phyloP scores from a whole-genome alignment of 176 grass and related monocot species.

The Themeda triandra region DNA sequence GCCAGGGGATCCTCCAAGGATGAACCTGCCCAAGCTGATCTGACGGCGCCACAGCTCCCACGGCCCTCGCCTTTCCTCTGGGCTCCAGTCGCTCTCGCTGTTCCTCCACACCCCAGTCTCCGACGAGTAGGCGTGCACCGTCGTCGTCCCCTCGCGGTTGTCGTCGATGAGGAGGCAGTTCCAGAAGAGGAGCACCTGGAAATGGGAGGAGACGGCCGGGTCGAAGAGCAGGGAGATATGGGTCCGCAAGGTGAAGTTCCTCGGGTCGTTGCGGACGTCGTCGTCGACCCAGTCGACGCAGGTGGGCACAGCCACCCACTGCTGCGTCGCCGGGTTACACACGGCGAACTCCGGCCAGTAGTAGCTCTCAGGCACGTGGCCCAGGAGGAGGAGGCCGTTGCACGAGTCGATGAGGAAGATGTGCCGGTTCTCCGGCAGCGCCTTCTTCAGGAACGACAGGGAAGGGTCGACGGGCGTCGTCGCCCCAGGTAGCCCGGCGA shows the following conservation, averaged over 20 bases:
- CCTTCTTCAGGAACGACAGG: not conserved
- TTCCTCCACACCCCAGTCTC: not conserved
- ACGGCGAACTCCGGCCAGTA: not conserved
- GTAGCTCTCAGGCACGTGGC: not conserved
- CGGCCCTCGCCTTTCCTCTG: not conserved
- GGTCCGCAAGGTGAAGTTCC: not conserved
- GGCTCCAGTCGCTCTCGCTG: not conserved
- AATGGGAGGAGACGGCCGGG: not conserved
- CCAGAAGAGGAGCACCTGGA: not conserved
- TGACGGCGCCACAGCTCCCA: not conserved
- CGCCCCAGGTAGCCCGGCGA: not conserved
- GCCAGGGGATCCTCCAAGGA: not conserved
- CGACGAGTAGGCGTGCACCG: not conserved
- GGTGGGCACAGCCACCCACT: not conserved
- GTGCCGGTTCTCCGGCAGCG: not conserved
- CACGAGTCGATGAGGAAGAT: not conserved
- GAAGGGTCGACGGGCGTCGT: not conserved
- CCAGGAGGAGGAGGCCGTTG: conserved; percentile 1
- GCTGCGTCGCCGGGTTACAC: not conserved
- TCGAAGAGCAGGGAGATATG: not conserved
- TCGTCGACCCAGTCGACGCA: not conserved
- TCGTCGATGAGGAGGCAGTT: not conserved
- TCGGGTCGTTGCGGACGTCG: no score
- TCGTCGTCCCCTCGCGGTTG: not conserved
- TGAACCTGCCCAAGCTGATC: not conserved